Conservation (phyloP, 1,139 yeast genomes). For the Nadsonia starkeyi-henricii region DNA sequence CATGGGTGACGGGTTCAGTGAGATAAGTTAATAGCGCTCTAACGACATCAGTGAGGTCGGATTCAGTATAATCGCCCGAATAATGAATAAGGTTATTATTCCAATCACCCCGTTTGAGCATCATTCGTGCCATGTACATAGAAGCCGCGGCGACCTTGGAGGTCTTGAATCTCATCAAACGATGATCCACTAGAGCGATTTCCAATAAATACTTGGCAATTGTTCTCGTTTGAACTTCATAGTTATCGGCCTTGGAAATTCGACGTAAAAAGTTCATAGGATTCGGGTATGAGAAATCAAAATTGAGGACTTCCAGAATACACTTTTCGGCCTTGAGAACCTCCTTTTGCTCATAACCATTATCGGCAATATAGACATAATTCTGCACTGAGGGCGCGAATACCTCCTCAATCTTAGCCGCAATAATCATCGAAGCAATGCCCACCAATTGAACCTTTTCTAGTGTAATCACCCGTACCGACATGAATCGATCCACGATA, state of each 20-base stretch:
- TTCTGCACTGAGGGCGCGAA: constrained; percentile 79
- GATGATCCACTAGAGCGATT: constrained; percentile 66
- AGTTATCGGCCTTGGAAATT: constrained; percentile 89
- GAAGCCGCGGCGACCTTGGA: constrained; percentile 84
- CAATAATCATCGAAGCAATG: constrained; percentile 78
- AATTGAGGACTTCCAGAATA: constrained; percentile 60
- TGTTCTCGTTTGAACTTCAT: constrained; percentile 84
- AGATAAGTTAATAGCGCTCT: constrained; percentile 67
- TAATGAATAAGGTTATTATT: constrained; percentile 75
- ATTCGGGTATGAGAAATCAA: constrained; percentile 77
- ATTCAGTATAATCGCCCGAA: constrained; percentile 78
- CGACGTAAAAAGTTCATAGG: constrained; percentile 91
- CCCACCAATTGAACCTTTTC: constrained; percentile 83
- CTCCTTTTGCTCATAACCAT: constrained; percentile 71
- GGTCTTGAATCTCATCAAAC: constrained; percentile 66
- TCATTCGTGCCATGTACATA: constrained; percentile 74
- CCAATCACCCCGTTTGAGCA: constrained; percentile 46
- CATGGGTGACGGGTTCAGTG: constrained; percentile 75
- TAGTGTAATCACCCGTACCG: constrained; percentile 64
- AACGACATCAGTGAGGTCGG: constrained; percentile 57
- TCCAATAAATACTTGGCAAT: constrained; percentile 82
- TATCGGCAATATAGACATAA: constrained; percentile 81
- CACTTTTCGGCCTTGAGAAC: constrained; percentile 79
- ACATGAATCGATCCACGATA: constrained; percentile 81
- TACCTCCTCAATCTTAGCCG: constrained; percentile 93